Percentiles rank a stretch among this genome's conserved stretches.
Evolutionary conservation across 305 asterid species (phyloP).

Genomic region (Fraxinus nigra): DNA sequence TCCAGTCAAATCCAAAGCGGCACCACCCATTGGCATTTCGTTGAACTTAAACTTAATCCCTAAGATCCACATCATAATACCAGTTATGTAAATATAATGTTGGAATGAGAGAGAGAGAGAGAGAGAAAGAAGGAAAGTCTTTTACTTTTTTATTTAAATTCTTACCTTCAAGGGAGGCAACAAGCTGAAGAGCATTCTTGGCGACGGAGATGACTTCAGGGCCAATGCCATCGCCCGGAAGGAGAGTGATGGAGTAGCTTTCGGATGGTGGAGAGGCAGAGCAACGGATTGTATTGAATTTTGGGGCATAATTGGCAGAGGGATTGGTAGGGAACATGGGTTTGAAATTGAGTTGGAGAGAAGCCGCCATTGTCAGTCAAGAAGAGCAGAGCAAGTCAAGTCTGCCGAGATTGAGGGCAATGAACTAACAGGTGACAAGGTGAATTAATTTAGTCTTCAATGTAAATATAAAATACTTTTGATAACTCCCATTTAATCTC

Average conservation of each 20-base stretch:
- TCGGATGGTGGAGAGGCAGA: slow-evolving; percentile 49
- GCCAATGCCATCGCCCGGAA: slow-evolving; percentile 98
- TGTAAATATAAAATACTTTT: not conserved
- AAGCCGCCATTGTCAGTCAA: slow-evolving; percentile 46
- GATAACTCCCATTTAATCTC: not conserved
- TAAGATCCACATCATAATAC: slow-evolving; percentile 14
- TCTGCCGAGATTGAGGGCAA: not conserved
- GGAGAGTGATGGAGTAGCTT: slow-evolving; percentile 69
- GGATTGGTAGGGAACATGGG: slow-evolving; percentile 31
- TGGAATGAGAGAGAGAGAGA: not conserved
- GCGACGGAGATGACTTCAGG: slow-evolving; percentile 91
- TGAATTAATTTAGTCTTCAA: not conserved
- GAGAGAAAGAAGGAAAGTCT: not conserved
- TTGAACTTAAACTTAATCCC: slow-evolving; percentile 76
- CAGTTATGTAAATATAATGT: not conserved
- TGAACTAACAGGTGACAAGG: not conserved
- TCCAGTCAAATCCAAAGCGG: slow-evolving; percentile 90
- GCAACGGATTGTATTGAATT: slow-evolving; percentile 51
- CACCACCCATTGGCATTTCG: slow-evolving; percentile 94
- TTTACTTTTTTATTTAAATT: not conserved
- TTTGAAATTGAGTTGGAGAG: slow-evolving; percentile 39
- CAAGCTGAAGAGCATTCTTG: slow-evolving; percentile 59
- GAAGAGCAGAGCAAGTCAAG: not conserved
- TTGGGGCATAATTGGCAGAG: slow-evolving; percentile 30
- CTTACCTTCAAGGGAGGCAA: slow-evolving; percentile 69